A percentile compares a stretch with the other conserved stretches of the same genome.
These are phyloP conservation scores for Nakazawaea sp. DNA, from an alignment of 805 yeast genomes.

Conservation along the genomic window DNA sequence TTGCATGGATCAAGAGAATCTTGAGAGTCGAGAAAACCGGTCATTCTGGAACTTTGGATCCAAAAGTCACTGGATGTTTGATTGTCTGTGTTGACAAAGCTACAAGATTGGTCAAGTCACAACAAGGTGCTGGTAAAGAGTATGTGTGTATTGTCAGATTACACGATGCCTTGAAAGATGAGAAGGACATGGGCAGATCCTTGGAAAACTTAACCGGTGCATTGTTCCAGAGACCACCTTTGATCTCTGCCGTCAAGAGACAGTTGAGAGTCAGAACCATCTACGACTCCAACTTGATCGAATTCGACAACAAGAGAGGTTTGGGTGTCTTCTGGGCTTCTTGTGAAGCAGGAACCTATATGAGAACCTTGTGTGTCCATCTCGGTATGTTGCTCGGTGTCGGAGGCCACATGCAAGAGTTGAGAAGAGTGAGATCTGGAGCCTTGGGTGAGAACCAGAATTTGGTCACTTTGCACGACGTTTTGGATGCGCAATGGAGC, in stretches of 20 bases:
- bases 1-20: constrained; percentile 97
- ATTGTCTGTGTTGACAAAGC: constrained; percentile 98
- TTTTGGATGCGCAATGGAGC: constrained; percentile 96
- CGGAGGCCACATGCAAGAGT: constrained; percentile 99
- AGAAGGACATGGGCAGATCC: constrained; percentile 75
- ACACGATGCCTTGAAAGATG: constrained; percentile 88
- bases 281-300: constrained; percentile 91
- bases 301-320: constrained; percentile 94
- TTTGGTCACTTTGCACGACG: constrained; percentile 94
- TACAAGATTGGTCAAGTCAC: constrained; percentile 94
- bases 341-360: constrained; percentile 99
- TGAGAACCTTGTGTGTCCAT: constrained; percentile 99
- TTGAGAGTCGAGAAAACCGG: constrained; percentile 96
- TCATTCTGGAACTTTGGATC: constrained; percentile 98
- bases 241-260: constrained; percentile 98
- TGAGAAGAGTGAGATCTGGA: constrained; percentile 98
- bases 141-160: constrained; percentile 96
- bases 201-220: constrained; percentile 98
- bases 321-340: constrained; percentile 99
- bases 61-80: constrained; percentile 94
- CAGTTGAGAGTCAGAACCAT: constrained; percentile 97
- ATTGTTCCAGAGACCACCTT: constrained; percentile 97
- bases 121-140: constrained; percentile 99
- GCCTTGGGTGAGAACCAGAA: constrained; percentile 87
- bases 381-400: constrained; percentile 97